Base-by-base conservation (phyloP, 352 stramenopile species). In the Phytophthora europaea region DNA sequence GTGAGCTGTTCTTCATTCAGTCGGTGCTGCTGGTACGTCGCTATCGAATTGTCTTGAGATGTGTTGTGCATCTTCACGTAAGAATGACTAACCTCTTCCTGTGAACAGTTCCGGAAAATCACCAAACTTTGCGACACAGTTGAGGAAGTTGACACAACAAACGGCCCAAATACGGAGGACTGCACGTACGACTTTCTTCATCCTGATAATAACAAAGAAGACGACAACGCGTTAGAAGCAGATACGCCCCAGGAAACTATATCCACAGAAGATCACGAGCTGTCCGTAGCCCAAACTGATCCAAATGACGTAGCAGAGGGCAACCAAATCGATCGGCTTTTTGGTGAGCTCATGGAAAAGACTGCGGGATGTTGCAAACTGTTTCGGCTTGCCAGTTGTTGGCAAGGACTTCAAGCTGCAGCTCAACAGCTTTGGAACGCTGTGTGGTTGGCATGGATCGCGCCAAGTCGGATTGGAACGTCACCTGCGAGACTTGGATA, bases 1-100 rank as follows among this genome's bases (percentile, higher is more conserved):
- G 81, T 16, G 88, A 94, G 55, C 45, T 92, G 0, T 86, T 85
- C 54, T 88, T 94, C 51, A 56, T 93, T 33, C 75, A 93, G 61
- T 76, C 80, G 0, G 60, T 84, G 16, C 50, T 90, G 22, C 58
- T 82, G 80, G 84, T 89, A 66, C 26, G 82, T 63, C 6, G 6
- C 36, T 15, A 20, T 8, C 62, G 22, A 51, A 22, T 52, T 18
- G 4, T 13, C 26, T 65, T 23, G 20, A 20, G 12, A 53, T 12
- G 12, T 20, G 9, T 43, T 43, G 36, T 16, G 10, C 13, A 52
- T 26, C 23, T 26, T 52, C 20, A 54, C 33, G 38, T 15, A 53
- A 16, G 57, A 40, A 48, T 28, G 38, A n/a, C 53, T 13, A 50
- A 62, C 26, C 9, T 60, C 60, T 15, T 66, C 12, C 45, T 69